phyloP scores from a whole-genome alignment of 1,139 yeast genomes.

The Protomyces macrosporus region DNA sequence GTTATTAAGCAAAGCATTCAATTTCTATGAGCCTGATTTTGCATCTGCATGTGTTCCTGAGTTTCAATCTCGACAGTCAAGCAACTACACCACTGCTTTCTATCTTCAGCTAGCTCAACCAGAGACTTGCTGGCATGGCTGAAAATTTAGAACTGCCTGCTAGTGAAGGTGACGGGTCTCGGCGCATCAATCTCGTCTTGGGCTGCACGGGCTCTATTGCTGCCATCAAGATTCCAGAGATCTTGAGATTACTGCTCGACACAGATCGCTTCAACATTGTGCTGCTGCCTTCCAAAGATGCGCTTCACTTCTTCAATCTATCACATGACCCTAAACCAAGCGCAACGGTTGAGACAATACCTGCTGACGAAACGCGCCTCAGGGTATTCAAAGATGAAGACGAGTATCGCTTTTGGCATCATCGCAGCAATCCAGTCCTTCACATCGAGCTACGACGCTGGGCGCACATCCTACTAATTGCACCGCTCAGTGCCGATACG shows the following conservation, averaged over 20 bases:
- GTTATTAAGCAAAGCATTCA: too few relatives aligned
- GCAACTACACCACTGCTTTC: too few relatives aligned
- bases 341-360: conserved; percentile 78
- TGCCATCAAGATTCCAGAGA: conserved; percentile 73
- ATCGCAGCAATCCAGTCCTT: conserved; percentile 63
- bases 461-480: conserved; percentile 89
- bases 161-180: neutral
- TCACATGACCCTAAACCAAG: conserved; percentile 67
- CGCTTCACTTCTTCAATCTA: conserved; percentile 53
- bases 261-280: conserved; percentile 42
- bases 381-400: conserved; percentile 92
- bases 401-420: conserved; percentile 61
- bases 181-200: conserved; percentile 52
- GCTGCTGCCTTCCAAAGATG: conserved; percentile 71
- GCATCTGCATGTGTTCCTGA: too few relatives aligned
- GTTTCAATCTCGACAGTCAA: too few relatives aligned
- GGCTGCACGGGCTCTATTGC: conserved; percentile 98
- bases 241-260: neutral
- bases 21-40: too few relatives aligned
- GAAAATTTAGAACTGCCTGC: neutral
- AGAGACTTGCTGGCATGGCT: neutral
- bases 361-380: conserved; percentile 61
- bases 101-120: too few relatives aligned
- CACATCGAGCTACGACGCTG: conserved; percentile 87
- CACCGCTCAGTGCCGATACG: conserved; percentile 91